phyloP scores from a whole-genome alignment of 495 filamentous ascomycete species.

The Aspergillus saccharolyticus region DNA sequence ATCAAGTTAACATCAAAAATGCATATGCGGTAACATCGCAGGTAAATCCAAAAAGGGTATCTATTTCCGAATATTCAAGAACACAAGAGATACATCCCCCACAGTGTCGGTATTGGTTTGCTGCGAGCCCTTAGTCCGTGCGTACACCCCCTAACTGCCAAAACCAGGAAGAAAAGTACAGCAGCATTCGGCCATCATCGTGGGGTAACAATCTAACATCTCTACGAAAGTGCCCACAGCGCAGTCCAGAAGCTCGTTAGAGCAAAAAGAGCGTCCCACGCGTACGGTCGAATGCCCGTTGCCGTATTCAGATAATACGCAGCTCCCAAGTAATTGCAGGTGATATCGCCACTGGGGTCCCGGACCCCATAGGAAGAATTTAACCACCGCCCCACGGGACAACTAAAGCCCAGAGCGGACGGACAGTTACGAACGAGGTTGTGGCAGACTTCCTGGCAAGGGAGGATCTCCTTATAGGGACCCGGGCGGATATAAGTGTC shows the following conservation, averaged over 20 bases:
- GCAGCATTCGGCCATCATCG: not conserved
- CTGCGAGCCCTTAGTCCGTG: not conserved
- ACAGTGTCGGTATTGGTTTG: not conserved
- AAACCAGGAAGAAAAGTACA: not conserved
- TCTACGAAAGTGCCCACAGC: constrained; percentile 1
- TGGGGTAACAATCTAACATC: not conserved
- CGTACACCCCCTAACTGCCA: not conserved
- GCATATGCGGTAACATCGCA: not conserved
- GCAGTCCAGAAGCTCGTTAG: not conserved
- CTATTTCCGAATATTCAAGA: not conserved
- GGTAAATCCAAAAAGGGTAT: not conserved
- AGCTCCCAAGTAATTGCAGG: constrained; percentile 56
- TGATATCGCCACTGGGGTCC: constrained; percentile 40
- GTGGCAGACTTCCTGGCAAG: constrained; percentile 80
- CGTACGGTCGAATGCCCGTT: constrained; percentile 3
- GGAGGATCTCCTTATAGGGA: constrained; percentile 89
- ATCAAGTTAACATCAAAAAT: not conserved
- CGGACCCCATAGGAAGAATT: constrained; percentile 60
- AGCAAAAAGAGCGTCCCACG: not conserved
- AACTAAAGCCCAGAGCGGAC: constrained; percentile 67
- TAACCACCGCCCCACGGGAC: constrained; percentile 59
- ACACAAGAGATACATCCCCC: not conserved
- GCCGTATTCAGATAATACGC: constrained; percentile 43
- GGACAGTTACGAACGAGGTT: constrained; percentile 80
- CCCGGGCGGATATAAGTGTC: constrained; percentile 69